phyloP scores from a whole-genome alignment of 1,284 basidiomycete species.

The Irpex lacteus region DNA sequence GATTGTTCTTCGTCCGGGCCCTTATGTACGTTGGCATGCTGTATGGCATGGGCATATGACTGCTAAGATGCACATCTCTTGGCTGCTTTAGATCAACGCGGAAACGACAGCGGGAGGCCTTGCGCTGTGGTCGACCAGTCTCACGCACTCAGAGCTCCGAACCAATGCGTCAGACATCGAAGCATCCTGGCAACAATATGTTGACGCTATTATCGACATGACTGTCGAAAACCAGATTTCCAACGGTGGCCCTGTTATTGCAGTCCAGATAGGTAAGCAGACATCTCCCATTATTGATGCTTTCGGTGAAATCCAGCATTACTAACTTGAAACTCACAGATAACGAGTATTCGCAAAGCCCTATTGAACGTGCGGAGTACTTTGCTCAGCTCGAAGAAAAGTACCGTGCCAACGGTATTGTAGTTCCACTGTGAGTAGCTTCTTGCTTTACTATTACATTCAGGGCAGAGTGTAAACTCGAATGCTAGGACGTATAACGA shows the following conservation, averaged over 20 bases:
- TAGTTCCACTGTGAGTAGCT: conserved; percentile 50
- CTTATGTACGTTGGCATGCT: background rate
- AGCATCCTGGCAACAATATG: conserved; percentile 70
- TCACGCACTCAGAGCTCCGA: conserved; percentile 63
- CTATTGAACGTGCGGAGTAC: conserved; percentile 52
- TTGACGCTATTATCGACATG: conserved; percentile 55
- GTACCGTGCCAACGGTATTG: conserved; percentile 55
- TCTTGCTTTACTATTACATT: background rate
- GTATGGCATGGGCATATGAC: too few species aligned
- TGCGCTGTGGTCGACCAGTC: conserved; percentile 73
- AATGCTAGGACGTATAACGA: conserved; percentile 61
- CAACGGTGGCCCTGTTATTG: conserved; percentile 72
- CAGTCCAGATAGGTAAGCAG: conserved; percentile 61
- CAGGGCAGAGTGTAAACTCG: background rate
- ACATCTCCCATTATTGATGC: background rate
- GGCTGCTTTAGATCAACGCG: conserved; percentile 65
- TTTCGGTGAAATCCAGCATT: background rate
- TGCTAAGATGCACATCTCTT: too few species aligned
- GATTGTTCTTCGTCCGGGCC: conserved; percentile 45
- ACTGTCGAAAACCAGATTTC: conserved; percentile 57
- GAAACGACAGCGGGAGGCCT: conserved; percentile 82
- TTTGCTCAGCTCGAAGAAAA: conserved; percentile 60
- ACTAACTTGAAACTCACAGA: conserved; percentile 37
- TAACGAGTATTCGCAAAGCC: conserved; percentile 69
- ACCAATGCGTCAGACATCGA: conserved; percentile 69